Base-by-base conservation (phyloP, 345 rosid species). In the Angophora floribunda region DNA sequence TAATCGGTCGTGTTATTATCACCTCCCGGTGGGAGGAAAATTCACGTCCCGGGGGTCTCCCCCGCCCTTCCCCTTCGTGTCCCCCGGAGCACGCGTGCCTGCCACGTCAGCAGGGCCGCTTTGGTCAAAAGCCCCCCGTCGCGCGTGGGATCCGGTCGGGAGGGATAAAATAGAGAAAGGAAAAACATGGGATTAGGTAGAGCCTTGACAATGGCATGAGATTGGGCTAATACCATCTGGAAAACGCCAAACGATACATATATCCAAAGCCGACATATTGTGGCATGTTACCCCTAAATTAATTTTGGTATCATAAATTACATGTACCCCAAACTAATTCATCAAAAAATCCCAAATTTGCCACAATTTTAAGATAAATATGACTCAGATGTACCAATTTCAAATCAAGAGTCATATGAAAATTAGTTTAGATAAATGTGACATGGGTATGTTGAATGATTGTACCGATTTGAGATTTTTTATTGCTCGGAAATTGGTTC, bases 211-310 rank as follows among this genome's bases (percentile, higher is more conserved):
- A 19, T 41, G 84, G 19, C 12, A 5, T 9, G 26, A 9, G 9
- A 2, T 36, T 36, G 13, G 47, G 82, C 36, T 67, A 13, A 2
- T 12, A 14, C 32, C 67, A 61, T 55, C 41, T 36, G 41, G 41
- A 36, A 36, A 36, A 36, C 41, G 41, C 41, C 41, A 36, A 36
- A 36, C 41, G 41, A 36, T 36, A 53, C 0, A 11, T 59, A 53
- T 0, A 11, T 59, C 67, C 30, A 0, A 59, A 6, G 13, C 30
- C 0, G 0, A 26, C 11, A 1, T 5, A 11, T 26, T 26, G 9
- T 9, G 65, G 24, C 30, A 13, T 14, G 1, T 59, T 59, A 0
- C 30, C 24, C 24, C 30, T 26, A 11, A 59, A 32, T 0, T 32
- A 32, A 67, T 67, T n/a, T n/a, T 70, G 4, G 1, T 7, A 12